Base-by-base conservation (phyloP, 495 filamentous ascomycete species). In the Trichoderma erinaceum region DNA sequence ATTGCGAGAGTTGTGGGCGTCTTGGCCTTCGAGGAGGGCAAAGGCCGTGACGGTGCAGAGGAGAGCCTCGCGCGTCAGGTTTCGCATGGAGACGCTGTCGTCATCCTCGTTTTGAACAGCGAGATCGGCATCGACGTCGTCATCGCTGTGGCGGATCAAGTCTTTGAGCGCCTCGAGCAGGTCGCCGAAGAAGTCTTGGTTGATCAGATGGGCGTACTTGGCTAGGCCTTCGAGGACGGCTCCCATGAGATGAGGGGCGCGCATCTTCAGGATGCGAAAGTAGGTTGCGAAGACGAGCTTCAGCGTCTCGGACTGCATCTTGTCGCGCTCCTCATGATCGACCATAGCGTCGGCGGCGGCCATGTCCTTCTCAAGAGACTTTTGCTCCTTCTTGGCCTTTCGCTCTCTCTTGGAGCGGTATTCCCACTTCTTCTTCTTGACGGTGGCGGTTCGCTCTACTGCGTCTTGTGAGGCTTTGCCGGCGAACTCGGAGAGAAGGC, bases 181-280 rank as follows among this genome's bases (percentile, higher is more conserved):
- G 76, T 97, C 95, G 25, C 95, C 95, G 75, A 99, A 99, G 82
- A 98, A 97, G 74, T 98, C 89, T 73, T 97, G 90, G 79, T 99
- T 99, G 81, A 99, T 97, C 21, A 99, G 82, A 75, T 97, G 95
- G 21, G 93, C 88, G 76, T 97, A 98, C 75, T 82, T 83, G 64
- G 93, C 93, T 35, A 99, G 81, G 64, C 95, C 95, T 76, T 99
- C 92, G 41, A 80, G 73, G 0, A 97, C 93, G 41, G 93, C 92
- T 8, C 94, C 95, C 92, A 97, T 97, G 13, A 99, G 85, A 66
- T 87, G 83, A 21, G 85, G 85, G 11, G 87, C 86, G 38, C 92
- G 87, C 64, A 87, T 82, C 79, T 97, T 97, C 25, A 99, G 79
- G 64, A 98, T 95, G 13, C 92, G 88, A 80, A 99, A 97, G 79